Evolutionary conservation across 2,329 filamentous ascomycete genomes (phyloP), one percentile per base, ranked within the genome.

Genomic region (Coniochaeta prunicola): DNA sequence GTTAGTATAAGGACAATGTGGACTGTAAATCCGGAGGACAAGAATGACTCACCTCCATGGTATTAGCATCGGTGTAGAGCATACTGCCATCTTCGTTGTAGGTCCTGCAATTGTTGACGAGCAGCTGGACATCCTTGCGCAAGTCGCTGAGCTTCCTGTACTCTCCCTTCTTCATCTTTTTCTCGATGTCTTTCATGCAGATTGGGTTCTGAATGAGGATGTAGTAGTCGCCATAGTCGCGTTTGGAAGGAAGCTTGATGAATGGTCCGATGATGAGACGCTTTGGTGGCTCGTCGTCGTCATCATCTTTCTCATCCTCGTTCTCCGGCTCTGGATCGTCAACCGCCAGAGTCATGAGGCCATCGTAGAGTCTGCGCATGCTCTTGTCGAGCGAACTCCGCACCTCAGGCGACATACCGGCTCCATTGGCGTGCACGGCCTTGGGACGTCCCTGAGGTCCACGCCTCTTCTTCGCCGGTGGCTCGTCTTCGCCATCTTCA

Each of bases 11-110:
- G 55, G 4, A 63, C n/a, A n/a, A n/a, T n/a, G n/a, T n/a, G n/a
- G n/a, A n/a, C n/a, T n/a, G n/a, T n/a, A n/a, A n/a, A n/a, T n/a
- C n/a, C n/a, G n/a, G n/a, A n/a, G n/a, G n/a, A n/a, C 40, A 53
- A 15, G 2, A 45, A 53, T 59, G 45, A 76, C 86, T 78, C 78
- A 96, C 92, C 82, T 96, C 90, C 74, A 99, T 97, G 58, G 89
- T 80, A 72, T 92, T 92, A 56, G 93, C 93, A 78, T 99, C 94
- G 68, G 90, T 84, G 76, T 92, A 97, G 58, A 99, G 82, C 67
- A 96, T 79, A 73, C 92, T 97, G 59, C 88, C 90, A 70, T 97
- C 94, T 74, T 99, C 96, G 69, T 99, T 99, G 79, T 96, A 99
- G 2, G 90, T 94, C 71, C 91, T 85, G 64, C 93, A 96, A 73